These are phyloP conservation scores for Botrytis porri DNA, from an alignment of 2,329 filamentous ascomycete species.

Conservation along the genomic window DNA sequence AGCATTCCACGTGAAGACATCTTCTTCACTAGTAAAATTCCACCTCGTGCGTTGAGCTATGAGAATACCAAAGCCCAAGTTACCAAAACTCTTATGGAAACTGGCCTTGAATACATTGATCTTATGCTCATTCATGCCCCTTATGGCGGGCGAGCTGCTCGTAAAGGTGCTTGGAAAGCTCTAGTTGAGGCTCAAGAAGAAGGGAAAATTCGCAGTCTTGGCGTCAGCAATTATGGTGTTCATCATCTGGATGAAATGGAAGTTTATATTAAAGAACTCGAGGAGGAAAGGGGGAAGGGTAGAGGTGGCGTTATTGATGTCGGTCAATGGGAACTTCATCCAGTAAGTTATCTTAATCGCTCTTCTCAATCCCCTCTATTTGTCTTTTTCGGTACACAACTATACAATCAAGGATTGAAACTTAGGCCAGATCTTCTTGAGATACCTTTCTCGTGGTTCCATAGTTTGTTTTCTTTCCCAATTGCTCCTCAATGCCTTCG, in stretches of 20 bases:
- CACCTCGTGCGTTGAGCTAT: constrained; percentile 54
- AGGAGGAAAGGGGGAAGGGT: constrained; percentile 57
- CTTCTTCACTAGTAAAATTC: constrained; percentile 63
- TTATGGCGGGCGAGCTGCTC: constrained; percentile 53
- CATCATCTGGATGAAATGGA: constrained; percentile 61
- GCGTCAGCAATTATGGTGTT: constrained; percentile 64
- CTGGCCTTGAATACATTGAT: constrained; percentile 63
- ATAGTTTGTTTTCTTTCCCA: neutral
- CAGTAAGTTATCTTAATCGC: constrained; percentile 37
- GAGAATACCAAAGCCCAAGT: constrained; percentile 62
- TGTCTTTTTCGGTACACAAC: too few relatives aligned
- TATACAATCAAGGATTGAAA: neutral
- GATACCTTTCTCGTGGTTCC: neutral
- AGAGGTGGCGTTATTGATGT: constrained; percentile 74
- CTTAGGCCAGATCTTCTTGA: neutral
- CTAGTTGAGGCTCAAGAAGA: constrained; percentile 62
- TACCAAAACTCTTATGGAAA: constrained; percentile 56
- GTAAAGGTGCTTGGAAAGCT: constrained; percentile 60
- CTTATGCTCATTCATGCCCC: constrained; percentile 62
- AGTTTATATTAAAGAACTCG: constrained; percentile 57
- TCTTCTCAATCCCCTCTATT: neutral
- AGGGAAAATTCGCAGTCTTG: constrained; percentile 59
- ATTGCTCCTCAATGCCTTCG: neutral
- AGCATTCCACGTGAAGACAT: constrained; percentile 52
- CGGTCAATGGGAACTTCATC: constrained; percentile 87